Evolutionary conservation across 192 early-diverging fungal genomes (phyloP).

Genomic region (Podila verticillata): DNA sequence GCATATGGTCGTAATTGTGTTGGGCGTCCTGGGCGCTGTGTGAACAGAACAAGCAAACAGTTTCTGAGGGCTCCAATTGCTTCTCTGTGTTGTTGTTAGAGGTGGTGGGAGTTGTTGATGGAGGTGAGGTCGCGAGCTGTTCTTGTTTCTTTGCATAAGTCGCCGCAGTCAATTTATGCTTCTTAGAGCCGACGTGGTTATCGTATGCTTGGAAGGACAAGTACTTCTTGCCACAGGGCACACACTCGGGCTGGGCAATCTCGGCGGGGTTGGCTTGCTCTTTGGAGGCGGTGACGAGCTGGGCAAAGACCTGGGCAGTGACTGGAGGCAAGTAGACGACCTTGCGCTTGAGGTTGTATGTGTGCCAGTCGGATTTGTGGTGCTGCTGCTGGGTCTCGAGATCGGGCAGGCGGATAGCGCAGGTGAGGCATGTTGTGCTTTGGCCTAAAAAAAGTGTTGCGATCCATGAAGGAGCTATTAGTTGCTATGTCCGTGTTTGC

Average conservation of each 20-base stretch:
- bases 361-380: constrained; percentile 97
- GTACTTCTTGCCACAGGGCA: constrained; percentile 71
- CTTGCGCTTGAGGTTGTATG: constrained; percentile 99
- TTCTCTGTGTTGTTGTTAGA: constrained; percentile 80
- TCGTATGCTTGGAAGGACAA: constrained; percentile 85
- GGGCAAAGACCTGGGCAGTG: constrained; percentile 81
- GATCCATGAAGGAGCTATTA: neutral
- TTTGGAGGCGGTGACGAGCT: constrained; percentile 63
- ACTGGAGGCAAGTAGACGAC: constrained; percentile 93
- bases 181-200: constrained; percentile 92
- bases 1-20: constrained; percentile 44
- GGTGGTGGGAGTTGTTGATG: constrained; percentile 39
- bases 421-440: constrained; percentile 78
- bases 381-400: constrained; percentile 91
- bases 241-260: constrained; percentile 34
- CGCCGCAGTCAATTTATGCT: constrained; percentile 79
- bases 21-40: constrained; percentile 65
- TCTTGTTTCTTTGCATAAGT: constrained; percentile 29
- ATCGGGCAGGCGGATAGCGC: constrained; percentile 92
- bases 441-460: constrained; percentile 19
- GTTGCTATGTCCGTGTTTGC: too few species aligned
- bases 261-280: constrained; percentile 43
- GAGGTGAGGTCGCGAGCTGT: neutral
- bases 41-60: constrained; percentile 94
- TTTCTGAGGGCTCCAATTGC: constrained; percentile 68